Evolutionary conservation across 169 alveolate species (phyloP).

Genomic region (Plasmodium yoelii): DNA sequence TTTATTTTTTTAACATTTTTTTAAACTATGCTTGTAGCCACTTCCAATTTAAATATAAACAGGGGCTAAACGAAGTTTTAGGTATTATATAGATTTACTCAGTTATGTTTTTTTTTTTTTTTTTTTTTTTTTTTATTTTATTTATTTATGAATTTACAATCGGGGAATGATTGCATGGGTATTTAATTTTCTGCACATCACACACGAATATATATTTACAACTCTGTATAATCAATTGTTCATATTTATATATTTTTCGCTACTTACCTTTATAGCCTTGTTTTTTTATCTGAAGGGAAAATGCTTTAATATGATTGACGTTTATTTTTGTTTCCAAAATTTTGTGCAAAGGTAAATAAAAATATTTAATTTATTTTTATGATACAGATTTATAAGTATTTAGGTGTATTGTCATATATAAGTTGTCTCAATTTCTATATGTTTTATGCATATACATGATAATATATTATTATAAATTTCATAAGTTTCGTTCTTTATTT

Average conservation of each 20-base stretch:
- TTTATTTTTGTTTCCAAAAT: constrained; percentile 76
- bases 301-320: constrained; percentile 73
- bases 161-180: too few species aligned
- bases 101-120: too few species aligned
- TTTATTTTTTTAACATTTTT: constrained; percentile 71
- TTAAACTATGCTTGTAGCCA: constrained; percentile 80
- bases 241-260: background rate
- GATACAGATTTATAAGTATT: background rate
- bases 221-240: background rate
- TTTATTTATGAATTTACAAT: too few species aligned
- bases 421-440: background rate
- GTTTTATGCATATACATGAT: background rate
- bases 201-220: background rate
- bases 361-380: background rate
- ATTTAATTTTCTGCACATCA: background rate
- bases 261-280: constrained; percentile 68
- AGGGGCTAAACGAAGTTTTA: constrained; percentile 84
- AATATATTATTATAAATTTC: background rate
- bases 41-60: constrained; percentile 79
- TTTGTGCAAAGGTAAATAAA: constrained; percentile 70
- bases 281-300: constrained; percentile 78
- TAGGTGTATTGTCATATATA: background rate
- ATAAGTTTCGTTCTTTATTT: too few species aligned
- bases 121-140: too few species aligned
- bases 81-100: constrained; percentile 46